Percentiles rank a stretch among this genome's conserved stretches.
Evolutionary conservation across 2,329 filamentous ascomycete species (phyloP).

Genomic region (Trichothecium roseum): DNA sequence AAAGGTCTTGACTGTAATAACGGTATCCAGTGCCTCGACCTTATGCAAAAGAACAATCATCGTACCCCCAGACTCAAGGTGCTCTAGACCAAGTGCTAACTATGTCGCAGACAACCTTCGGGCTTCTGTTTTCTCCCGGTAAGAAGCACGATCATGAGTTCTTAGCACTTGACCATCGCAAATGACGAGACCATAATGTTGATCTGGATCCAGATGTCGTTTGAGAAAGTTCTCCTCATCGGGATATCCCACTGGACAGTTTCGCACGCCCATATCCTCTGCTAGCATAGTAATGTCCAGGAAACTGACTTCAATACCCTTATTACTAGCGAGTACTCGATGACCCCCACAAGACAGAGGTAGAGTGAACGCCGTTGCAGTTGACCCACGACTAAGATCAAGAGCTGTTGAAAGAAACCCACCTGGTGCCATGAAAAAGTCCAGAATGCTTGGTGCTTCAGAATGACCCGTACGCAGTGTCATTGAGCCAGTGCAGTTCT

Average conservation of each 20-base stretch:
- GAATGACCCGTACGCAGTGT: slow-evolving; percentile 5
- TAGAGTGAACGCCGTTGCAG: slow-evolving; percentile 27
- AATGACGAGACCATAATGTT: slow-evolving; percentile 30
- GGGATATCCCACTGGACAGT: slow-evolving; percentile 20
- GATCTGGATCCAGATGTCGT: slow-evolving; percentile 11
- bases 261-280: slow-evolving; percentile 26
- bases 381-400: slow-evolving; percentile 19
- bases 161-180: slow-evolving; percentile 38
- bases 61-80: slow-evolving; percentile 33
- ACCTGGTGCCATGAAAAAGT: slow-evolving; percentile 46
- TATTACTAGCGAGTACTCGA: slow-evolving; percentile 16
- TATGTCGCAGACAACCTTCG: slow-evolving; percentile 25
- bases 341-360: slow-evolving; percentile 29
- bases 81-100: slow-evolving; percentile 33
- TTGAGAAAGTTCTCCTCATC: slow-evolving; percentile 15
- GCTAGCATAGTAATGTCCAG: slow-evolving; percentile 43
- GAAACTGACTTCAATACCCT: slow-evolving; percentile 11
- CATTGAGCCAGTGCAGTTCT: slow-evolving; percentile 23
- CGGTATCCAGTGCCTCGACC: slow-evolving; percentile 27
- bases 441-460: slow-evolving; percentile 27
- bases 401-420: slow-evolving; percentile 33
- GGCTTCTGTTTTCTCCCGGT: slow-evolving; percentile 24
- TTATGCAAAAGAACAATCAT: slow-evolving; percentile 42
- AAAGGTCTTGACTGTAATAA: slow-evolving; percentile 27
- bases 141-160: slow-evolving; percentile 20